A percentile compares a stretch with the other conserved stretches of the same genome.
Conservation (phyloP, 495 filamentous ascomycete genomes). For the Daldinia caldariorum region DNA sequence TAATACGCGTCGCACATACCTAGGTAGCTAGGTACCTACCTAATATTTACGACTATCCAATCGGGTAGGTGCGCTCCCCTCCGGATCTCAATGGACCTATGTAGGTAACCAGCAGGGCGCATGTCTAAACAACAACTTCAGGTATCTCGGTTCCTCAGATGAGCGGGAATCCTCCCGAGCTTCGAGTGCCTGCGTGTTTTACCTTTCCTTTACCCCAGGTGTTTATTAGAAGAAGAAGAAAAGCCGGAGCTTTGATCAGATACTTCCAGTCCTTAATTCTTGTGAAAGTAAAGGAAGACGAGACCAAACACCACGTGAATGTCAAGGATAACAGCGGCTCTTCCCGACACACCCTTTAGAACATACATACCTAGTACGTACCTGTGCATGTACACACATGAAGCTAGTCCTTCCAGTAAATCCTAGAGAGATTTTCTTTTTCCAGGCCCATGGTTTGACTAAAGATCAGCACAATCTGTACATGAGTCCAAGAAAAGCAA, state of each 20-base stretch:
- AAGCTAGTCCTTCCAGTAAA: constrained; percentile 7
- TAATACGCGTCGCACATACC: constrained; percentile 30
- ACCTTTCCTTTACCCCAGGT: too few relatives aligned
- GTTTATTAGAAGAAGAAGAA: too few relatives aligned
- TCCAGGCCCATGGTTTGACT: constrained; percentile 13
- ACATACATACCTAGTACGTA: too few relatives aligned
- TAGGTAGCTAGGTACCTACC: too few relatives aligned
- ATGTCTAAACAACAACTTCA: not conserved
- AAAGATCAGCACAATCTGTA: constrained; percentile 10
- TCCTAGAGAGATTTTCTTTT: constrained; percentile 14
- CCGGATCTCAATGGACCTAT: constrained; percentile 22
- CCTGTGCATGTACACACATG: not conserved
- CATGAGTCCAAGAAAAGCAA: not conserved
- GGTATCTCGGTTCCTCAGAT: constrained; percentile 10
- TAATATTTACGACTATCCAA: constrained; percentile 34
- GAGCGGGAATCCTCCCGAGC: constrained; percentile 39
- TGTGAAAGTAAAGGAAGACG: not conserved
- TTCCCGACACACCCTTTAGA: constrained; percentile 1
- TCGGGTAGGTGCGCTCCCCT: constrained; percentile 33
- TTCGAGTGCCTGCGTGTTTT: not conserved
- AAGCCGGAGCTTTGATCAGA: not conserved
- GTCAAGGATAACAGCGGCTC: constrained; percentile 11
- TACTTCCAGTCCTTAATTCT: constrained; percentile 19
- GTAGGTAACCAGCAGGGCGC: constrained; percentile 30
- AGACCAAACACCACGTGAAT: constrained; percentile 17